Evolutionary conservation across 2,329 filamentous ascomycete genomes (phyloP), one percentile per base, ranked within the genome.

Genomic region (Curvularia hawaiiensis): DNA sequence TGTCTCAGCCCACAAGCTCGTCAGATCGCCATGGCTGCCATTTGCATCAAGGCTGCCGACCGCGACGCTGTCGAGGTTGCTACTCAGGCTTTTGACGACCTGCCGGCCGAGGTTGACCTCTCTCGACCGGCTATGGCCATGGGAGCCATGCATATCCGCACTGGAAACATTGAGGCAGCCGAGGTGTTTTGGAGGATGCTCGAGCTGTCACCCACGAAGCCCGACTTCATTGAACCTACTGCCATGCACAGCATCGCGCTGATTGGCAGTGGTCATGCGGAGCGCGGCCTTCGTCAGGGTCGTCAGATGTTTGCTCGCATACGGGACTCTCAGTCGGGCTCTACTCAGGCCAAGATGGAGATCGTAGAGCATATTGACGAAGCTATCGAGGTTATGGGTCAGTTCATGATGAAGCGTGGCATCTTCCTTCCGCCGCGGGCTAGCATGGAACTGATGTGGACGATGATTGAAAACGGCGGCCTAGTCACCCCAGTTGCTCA

Each of bases 181-280:
- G 85, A 89, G 62, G 84, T 88, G 62, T 94, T 92, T 79, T 97
- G 94, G 92, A 84, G 86, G 52, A 82, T 90, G 55, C 81, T 97
- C 41, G 79, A 82, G 52, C 86, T 84, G 62, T 84, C 81, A 39
- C 83, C 87, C 2, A 83, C 87, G 57, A 82, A 86, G 69, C 80
- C 83, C 50, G 83, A 86, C 33, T 89, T 96, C 75, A 90, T 97
- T 61, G 92, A 97, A 79, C 90, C 92, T 24, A 90, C 92, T 12
- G 86, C 91, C 56, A 97, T 97, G 92, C 97, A 94, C 70, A 87
- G 90, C 14, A 87, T 96, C 56, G 91, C 92, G 47, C 82, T 98
- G 75, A 90, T 98, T 72, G 90, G 91, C 52, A 91, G 90, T 61
- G 92, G 92, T 41, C 88, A 92, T 69, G 85, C 93, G 48, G 87